Conservation (phyloP, 129 eudicot species). For the Centaurea solstitialis region DNA sequence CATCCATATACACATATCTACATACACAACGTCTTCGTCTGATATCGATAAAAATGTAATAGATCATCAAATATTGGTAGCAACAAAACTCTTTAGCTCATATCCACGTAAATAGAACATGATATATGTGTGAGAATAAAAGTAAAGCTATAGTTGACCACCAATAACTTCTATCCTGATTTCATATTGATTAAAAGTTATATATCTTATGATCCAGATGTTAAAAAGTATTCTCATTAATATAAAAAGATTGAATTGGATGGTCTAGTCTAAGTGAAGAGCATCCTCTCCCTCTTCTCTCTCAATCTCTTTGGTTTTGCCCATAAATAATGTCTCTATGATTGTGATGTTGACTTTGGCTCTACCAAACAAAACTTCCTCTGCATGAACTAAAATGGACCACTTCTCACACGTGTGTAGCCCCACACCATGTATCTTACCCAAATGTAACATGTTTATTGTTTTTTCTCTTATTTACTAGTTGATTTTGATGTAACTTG, state of each 20-base stretch:
- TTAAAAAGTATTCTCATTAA: neutral
- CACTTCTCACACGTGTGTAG: slow-evolving; percentile 61
- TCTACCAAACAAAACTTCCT: slow-evolving; percentile 41
- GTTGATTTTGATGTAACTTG: neutral
- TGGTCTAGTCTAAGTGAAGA: slow-evolving; percentile 43
- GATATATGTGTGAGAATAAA: no score
- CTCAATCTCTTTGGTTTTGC: slow-evolving; percentile 6
- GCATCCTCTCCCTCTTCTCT: slow-evolving; percentile 22
- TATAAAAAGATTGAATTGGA: slow-evolving; percentile 20
- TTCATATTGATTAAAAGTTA: no score
- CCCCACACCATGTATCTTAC: slow-evolving; percentile 28
- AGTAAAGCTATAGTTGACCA: no score
- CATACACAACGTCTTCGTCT: neutral
- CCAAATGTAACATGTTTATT: slow-evolving; percentile 28
- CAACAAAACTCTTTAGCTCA: no score
- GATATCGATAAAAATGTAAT: no score
- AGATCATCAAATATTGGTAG: no score
- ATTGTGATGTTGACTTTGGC: slow-evolving; percentile 75
- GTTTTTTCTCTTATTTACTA: neutral
- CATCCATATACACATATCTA: neutral
- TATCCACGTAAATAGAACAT: no score
- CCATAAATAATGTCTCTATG: slow-evolving; percentile 68
- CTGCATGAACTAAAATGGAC: slow-evolving; percentile 50
- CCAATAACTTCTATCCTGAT: no score
- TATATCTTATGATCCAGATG: no score